Conservation (phyloP, 257 asterid species). For the Penstemon barbatus region DNA sequence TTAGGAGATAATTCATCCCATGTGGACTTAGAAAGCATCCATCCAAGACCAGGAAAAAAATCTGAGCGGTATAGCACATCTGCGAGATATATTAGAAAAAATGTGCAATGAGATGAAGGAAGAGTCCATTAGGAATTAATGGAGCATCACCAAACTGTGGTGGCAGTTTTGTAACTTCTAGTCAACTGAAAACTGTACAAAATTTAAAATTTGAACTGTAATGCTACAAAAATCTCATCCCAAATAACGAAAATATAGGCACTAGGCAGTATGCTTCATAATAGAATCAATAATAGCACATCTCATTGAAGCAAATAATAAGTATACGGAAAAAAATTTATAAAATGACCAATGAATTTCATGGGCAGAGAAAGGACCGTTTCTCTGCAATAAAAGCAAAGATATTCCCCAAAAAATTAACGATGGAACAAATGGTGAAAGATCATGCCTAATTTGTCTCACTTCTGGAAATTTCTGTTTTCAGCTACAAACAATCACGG, state of each 20-base stretch:
- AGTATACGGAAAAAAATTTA: neutral
- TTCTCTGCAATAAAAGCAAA: no score
- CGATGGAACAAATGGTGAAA: neutral
- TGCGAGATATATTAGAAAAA: constrained; percentile 42
- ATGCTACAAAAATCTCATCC: constrained; percentile 16
- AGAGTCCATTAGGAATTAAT: neutral
- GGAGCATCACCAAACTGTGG: constrained; percentile 15
- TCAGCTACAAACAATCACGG: neutral
- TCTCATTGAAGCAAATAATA: constrained; percentile 22
- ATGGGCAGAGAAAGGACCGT: neutral
- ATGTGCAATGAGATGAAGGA: constrained; percentile 23
- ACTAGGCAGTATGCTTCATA: constrained; percentile 2
- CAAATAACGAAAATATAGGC: constrained; percentile 5
- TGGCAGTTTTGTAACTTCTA: constrained; percentile 15
- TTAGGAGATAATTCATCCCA: constrained; percentile 99
- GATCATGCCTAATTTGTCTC: neutral
- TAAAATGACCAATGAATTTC: constrained; percentile 4
- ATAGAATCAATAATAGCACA: constrained; percentile 2
- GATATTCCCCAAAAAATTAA: no score
- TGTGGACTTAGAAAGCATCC: constrained; percentile 91
- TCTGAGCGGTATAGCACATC: constrained; percentile 96
- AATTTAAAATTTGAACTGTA: constrained; percentile 15
- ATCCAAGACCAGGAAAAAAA: constrained; percentile 99
- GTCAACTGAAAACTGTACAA: constrained; percentile 15
- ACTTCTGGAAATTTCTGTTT: neutral